Percentiles rank a stretch among this genome's conserved stretches.
Conservation (phyloP, 2,329 filamentous ascomycete species). For the Nemania sp. region DNA sequence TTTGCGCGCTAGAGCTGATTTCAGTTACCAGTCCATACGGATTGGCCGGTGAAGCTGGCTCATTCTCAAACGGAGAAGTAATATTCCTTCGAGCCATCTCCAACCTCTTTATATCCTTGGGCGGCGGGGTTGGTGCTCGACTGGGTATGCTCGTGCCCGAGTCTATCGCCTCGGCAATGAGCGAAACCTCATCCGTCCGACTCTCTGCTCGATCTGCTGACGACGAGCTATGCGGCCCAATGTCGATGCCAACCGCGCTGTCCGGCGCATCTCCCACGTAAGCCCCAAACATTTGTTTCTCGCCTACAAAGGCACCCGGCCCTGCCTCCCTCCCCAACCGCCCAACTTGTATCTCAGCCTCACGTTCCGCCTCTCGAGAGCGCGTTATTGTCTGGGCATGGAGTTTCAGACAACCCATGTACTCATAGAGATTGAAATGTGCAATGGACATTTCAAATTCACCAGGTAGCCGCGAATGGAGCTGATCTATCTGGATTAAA, state of each 20-base stretch:
- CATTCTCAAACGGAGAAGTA: constrained; percentile 34
- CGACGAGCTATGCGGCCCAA: constrained; percentile 31
- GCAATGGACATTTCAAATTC: constrained; percentile 68
- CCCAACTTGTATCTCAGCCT: constrained; percentile 7
- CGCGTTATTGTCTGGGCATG: constrained; percentile 51
- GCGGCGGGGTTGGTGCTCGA: constrained; percentile 41
- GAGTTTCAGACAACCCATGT: constrained; percentile 71
- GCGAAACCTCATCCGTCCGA: constrained; percentile 24
- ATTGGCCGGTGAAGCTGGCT: constrained; percentile 21
- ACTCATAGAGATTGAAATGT: constrained; percentile 69
- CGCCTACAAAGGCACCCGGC: constrained; percentile 38
- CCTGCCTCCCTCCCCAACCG: constrained; percentile 12
- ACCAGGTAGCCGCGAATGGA: constrained; percentile 40
- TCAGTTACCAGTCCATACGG: constrained; percentile 36
- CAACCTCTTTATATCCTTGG: constrained; percentile 40
- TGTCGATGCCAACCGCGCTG: constrained; percentile 47
- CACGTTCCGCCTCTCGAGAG: constrained; percentile 30
- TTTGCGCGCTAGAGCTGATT: constrained; percentile 30
- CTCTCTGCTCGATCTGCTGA: constrained; percentile 27
- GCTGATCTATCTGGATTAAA: constrained; percentile 42
- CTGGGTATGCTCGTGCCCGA: constrained; percentile 33
- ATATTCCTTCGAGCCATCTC: constrained; percentile 34
- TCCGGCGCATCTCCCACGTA: constrained; percentile 46
- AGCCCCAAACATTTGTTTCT: constrained; percentile 35
- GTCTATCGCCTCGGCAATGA: constrained; percentile 31